Conservation (phyloP, 805 yeast species). For the Yamadazyma nakazawae region DNA sequence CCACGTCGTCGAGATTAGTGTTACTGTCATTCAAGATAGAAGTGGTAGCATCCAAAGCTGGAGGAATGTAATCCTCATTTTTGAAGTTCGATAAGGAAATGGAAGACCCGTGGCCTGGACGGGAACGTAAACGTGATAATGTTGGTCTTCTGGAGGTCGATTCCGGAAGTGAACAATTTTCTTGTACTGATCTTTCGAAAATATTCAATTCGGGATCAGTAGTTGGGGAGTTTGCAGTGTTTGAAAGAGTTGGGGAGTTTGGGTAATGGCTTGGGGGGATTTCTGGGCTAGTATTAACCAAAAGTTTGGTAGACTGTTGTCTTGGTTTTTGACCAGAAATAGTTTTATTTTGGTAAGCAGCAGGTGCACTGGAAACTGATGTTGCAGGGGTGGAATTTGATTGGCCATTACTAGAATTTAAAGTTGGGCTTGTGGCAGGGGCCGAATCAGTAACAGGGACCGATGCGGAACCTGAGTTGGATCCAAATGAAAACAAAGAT, state of each 20-base stretch:
- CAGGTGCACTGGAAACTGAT: not conserved
- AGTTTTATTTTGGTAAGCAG: not conserved
- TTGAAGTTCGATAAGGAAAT: constrained; percentile 26
- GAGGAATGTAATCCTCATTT: constrained; percentile 69
- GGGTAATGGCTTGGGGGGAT: not conserved
- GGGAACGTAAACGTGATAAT: constrained; percentile 10
- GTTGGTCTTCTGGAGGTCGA: constrained; percentile 14
- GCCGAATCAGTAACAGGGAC: not conserved
- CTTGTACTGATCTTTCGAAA: constrained; percentile 44
- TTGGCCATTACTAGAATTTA: not conserved
- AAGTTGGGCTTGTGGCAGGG: not conserved
- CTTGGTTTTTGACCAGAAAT: not conserved
- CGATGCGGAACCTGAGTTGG: constrained; percentile 4
- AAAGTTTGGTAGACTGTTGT: not conserved
- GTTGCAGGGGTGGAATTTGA: not conserved
- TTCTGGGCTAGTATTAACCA: not conserved
- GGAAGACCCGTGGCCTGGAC: constrained; percentile 9
- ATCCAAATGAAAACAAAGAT: constrained; percentile 20
- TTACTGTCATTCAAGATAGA: constrained; percentile 58
- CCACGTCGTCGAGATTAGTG: constrained; percentile 65
- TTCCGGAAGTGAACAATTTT: constrained; percentile 10
- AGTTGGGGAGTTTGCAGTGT: not conserved
- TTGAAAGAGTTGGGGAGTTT: not conserved
- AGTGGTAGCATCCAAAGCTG: constrained; percentile 76
- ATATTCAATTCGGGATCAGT: constrained; percentile 17